A percentile compares a stretch with the other conserved stretches of the same genome.
These are phyloP conservation scores for Takashimella tepidaria DNA, from an alignment of 1,284 basidiomycete genomes.

Conservation along the genomic window DNA sequence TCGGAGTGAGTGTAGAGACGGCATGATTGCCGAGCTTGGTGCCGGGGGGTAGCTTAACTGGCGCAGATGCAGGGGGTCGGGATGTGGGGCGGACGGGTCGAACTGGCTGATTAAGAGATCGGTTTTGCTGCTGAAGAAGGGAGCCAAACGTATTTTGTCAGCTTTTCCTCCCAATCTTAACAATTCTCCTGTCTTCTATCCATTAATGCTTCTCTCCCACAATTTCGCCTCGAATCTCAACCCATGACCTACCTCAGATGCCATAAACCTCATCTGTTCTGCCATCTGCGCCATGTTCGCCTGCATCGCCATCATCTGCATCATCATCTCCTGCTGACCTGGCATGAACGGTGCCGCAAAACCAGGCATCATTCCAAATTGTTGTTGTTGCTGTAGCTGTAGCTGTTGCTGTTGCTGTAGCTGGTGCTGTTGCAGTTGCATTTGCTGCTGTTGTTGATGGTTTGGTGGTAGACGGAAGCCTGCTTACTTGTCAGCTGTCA, in stretches of 20 bases:
- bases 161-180: too few species aligned
- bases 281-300: conserved; percentile 50
- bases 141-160: too few species aligned
- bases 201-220: conserved; percentile 10
- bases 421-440: too few species aligned
- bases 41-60: conserved; percentile 30
- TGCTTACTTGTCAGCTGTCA: not conserved
- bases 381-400: conserved; percentile 11
- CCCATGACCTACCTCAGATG: conserved; percentile 25
- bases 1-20: conserved; percentile 28
- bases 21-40: conserved; percentile 35
- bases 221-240: not conserved
- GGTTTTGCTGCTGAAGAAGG: too few species aligned
- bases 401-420: too few species aligned
- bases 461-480: conserved; percentile 13
- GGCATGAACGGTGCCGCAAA: conserved; percentile 20
- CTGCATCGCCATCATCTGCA: conserved; percentile 50
- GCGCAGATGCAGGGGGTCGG: conserved; percentile 22
- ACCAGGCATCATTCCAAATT: conserved; percentile 12
- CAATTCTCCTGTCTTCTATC: not conserved
- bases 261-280: conserved; percentile 47
- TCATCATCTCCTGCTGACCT: conserved; percentile 47
- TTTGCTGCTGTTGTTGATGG: too few species aligned
- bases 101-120: conserved; percentile 3
- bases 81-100: conserved; percentile 16